Percentiles rank a stretch among this genome's conserved stretches.
Conservation (phyloP, 2,329 filamentous ascomycete species). For the Onygenales sp. region DNA sequence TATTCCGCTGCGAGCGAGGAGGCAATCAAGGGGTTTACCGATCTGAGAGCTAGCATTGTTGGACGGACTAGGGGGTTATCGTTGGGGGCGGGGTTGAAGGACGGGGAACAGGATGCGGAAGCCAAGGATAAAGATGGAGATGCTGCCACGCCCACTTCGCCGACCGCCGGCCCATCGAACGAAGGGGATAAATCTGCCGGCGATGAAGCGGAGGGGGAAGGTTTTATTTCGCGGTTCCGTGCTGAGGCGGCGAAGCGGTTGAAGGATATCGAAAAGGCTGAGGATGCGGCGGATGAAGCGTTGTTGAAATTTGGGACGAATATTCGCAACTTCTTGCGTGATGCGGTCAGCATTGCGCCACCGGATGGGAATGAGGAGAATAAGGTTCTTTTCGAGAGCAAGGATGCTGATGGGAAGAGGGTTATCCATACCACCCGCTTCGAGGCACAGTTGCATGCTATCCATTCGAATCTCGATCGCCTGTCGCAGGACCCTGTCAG, state of each 20-base stretch:
- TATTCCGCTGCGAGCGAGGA: constrained; percentile 69
- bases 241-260: constrained; percentile 71
- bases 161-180: constrained; percentile 2
- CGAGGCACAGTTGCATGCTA: constrained; percentile 90
- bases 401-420: constrained; percentile 77
- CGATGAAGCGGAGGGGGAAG: constrained; percentile 36
- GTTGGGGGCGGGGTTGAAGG: constrained; percentile 37
- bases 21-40: constrained; percentile 70
- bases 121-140: constrained; percentile 15
- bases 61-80: constrained; percentile 66
- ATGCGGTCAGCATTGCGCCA: constrained; percentile 80
- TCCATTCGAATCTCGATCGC: constrained; percentile 74
- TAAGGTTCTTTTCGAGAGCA: constrained; percentile 82
- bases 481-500: constrained; percentile 74
- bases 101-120: constrained; percentile 14
- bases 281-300: constrained; percentile 93
- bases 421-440: constrained; percentile 92
- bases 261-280: constrained; percentile 81
- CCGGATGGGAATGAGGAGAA: constrained; percentile 44
- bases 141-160: constrained; percentile 15
- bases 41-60: constrained; percentile 57
- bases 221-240: constrained; percentile 67
- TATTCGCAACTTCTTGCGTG: constrained; percentile 77
- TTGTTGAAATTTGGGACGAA: constrained; percentile 85
- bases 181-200: constrained; percentile 11